These are phyloP conservation scores for Calocybe gambosa DNA, from an alignment of 1,284 basidiomycete genomes.

Conservation along the genomic window DNA sequence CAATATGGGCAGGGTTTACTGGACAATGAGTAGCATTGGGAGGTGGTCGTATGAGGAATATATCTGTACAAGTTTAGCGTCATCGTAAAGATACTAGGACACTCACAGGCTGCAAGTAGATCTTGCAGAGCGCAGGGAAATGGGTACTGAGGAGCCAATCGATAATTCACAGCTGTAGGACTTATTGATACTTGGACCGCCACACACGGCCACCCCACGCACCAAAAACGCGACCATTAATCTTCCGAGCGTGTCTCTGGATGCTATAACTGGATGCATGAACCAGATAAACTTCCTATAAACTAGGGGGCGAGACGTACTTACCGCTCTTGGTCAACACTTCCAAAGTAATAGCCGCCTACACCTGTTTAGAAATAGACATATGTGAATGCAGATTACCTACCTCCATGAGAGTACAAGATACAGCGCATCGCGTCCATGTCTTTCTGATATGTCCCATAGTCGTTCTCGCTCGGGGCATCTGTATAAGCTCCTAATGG, in stretches of 20 bases:
- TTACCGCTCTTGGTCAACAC: conserved; percentile 71
- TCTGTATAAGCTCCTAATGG: conserved; percentile 1
- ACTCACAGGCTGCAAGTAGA: conserved; percentile 73
- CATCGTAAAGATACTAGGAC: neutral
- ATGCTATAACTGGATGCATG: conserved; percentile 59
- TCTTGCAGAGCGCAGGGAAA: conserved; percentile 96
- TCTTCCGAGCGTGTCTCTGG: conserved; percentile 85
- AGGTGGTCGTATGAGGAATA: conserved; percentile 58
- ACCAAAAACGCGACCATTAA: conserved; percentile 84
- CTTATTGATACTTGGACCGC: neutral
- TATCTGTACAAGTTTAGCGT: conserved; percentile 26
- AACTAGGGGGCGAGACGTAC: neutral
- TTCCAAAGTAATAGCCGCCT: conserved; percentile 82
- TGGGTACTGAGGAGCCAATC: conserved; percentile 90
- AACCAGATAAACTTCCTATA: conserved; percentile 7
- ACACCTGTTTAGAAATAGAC: neutral
- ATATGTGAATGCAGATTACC: neutral
- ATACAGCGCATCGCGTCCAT: conserved; percentile 87
- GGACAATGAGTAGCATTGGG: conserved; percentile 67
- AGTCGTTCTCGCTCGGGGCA: conserved; percentile 18
- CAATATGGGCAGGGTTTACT: conserved; percentile 78
- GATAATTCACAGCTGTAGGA: conserved; percentile 75
- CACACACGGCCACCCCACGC: conserved; percentile 18
- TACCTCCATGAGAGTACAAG: conserved; percentile 79
- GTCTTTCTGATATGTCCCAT: conserved; percentile 49